Evolutionary conservation across 805 yeast genomes (phyloP), one percentile per base, ranked within the genome.

Genomic region (Pichia occidentalis): DNA sequence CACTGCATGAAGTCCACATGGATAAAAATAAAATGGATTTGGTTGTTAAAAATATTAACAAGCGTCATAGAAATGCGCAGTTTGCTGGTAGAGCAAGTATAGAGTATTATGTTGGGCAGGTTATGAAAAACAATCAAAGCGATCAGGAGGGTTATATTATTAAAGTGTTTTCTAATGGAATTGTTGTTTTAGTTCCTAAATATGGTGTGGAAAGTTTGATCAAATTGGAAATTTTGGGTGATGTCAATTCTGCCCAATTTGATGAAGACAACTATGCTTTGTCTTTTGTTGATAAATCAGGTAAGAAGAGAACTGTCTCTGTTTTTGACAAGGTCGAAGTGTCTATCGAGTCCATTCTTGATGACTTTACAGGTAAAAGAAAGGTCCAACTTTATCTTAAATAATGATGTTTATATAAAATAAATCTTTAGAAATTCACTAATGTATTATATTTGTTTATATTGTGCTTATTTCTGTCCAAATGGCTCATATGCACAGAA

Each of bases 21-120:
- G 95, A 88, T 56, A 92, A 87, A 61, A 68, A 67, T 53, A 86
- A 85, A 65, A 85, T 92, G 88, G 97, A 90, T 47, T 59, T 77
- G 46, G 78, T 92, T 42, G 87, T 88, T 52, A 77, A 77, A 49
- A 92, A 92, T 56, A 88, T 92, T 56, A 92, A 92, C 66, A 79
- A 73, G 50, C 80, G 96, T 50, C 99, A 92, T 60, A 77, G 98
- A 62, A 92, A 92, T 57, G 98, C 98, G 0, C 99, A 92, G 63
- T 85, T 90, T 68, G 99, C 99, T 2, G 99, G 98, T 26, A 75
- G 99, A 57, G 97, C 98, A 16, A 84, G 95, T 57, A 85, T 92
- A 44, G 98, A 92, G 59, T 92, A 92, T 63, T 92, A 85, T 54
- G 98, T 92, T 34, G 99, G 99, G 7, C 97, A 92, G 65, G 96